Percentiles rank a stretch among this genome's conserved stretches.
phyloP scores from a whole-genome alignment of 441 rosid species.

The Sinapis alba region DNA sequence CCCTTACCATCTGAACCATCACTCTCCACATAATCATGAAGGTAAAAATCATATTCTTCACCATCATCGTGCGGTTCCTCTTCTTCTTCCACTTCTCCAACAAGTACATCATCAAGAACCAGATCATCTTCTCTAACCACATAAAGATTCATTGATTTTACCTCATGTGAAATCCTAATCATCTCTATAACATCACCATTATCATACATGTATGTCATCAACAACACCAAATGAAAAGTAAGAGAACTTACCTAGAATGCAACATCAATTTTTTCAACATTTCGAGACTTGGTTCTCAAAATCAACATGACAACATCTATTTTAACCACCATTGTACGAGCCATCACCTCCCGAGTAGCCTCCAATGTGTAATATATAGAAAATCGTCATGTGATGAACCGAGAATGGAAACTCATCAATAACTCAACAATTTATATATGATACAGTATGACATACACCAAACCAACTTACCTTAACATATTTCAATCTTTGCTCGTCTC shows the following conservation, averaged over 20 bases:
- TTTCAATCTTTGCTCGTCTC: no score
- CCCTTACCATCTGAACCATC: neutral
- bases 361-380: neutral
- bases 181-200: neutral
- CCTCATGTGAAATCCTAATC: neutral
- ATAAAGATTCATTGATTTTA: neutral
- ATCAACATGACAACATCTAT: neutral
- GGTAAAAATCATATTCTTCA: neutral
- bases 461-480: no score
- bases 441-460: no score
- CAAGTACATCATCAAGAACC: neutral
- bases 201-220: neutral
- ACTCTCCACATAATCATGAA: neutral
- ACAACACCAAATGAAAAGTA: neutral
- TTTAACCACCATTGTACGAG: neutral
- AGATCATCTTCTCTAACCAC: neutral
- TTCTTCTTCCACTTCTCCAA: neutral
- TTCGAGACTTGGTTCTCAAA: neutral
- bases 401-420: no score
- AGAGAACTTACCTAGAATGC: neutral
- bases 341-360: neutral
- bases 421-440: no score
- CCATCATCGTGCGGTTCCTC: neutral
- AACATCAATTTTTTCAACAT: neutral
- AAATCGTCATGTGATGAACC: neutral